These are phyloP conservation scores for Candida vartiovaarae DNA, from an alignment of 805 yeast species.

Conservation along the genomic window DNA sequence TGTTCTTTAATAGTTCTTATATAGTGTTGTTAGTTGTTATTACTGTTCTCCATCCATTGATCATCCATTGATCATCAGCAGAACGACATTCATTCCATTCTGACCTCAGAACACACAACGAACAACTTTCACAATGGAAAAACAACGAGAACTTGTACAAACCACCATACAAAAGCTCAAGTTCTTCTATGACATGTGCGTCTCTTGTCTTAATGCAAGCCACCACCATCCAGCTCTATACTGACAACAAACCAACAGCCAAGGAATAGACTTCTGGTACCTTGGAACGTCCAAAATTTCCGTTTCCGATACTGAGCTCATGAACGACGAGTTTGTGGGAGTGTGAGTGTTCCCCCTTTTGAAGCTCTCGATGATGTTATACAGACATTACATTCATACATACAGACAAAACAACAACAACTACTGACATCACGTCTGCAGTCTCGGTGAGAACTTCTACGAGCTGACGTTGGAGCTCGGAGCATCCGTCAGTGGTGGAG, in stretches of 20 bases:
- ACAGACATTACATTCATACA: no score
- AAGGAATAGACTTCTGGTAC: constrained; percentile 19
- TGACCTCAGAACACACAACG: no score
- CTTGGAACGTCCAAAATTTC: constrained; percentile 12
- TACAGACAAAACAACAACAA: neutral
- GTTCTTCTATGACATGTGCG: constrained; percentile 12
- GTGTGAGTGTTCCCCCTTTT: constrained; percentile 4
- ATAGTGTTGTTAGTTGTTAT: no score
- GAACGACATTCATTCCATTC: no score
- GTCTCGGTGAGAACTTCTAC: constrained; percentile 9
- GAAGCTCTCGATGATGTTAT: no score
- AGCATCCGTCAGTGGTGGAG: constrained; percentile 4
- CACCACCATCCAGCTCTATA: neutral
- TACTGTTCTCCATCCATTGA: no score
- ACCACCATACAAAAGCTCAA: constrained; percentile 4
- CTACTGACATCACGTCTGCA: neutral
- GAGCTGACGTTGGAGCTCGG: constrained; percentile 12
- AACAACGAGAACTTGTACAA: no score
- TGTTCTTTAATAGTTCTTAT: no score
- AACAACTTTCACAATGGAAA: no score
- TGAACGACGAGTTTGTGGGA: constrained; percentile 17
- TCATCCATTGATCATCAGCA: no score
- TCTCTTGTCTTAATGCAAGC: neutral
- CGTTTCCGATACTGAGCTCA: constrained; percentile 18
- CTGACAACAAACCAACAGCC: constrained; percentile 7